Base-by-base conservation (phyloP, 345 rosid genomes). In the Fremontodendron californicum region DNA sequence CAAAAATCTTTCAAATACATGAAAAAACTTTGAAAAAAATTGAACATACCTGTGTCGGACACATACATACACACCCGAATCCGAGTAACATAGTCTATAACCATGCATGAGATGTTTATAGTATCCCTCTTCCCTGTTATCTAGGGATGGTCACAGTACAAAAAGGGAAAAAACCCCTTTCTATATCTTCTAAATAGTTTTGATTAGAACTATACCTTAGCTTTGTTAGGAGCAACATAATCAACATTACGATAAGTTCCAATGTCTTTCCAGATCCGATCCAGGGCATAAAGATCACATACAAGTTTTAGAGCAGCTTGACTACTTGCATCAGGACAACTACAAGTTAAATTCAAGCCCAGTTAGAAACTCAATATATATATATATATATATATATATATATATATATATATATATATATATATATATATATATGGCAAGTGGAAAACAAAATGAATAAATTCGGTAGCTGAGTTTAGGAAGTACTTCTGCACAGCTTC, bases 181-280 rank as follows among this genome's bases (percentile, higher is more conserved):
- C 39, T 55, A 8, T 63, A 43, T 60, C 60, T 75, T 62, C 25
- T 15, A 9, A 25, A 27, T 16, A 25, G 6, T 54, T 40, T 29
- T 23, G 52, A 45, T 23, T 33, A 29, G 49, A 31, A 49, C 52
- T 60, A 70, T 88, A 96, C 99, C 98, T 96, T 96, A 4, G 99
- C 98, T 88, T 96, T 96, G 90, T 96, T 94, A 57, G 98, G 99
- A 5, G 99, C 98, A 15, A 96, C 94, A 80, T 91, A 94, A 76
- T 94, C 99, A 29, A 94, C 98, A 54, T 87, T 93, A 13, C 73
- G 94, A 85, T 93, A 93, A 0, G 99, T 94, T 83, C 99, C 99
- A 19, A 94, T 91, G 85, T 94, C 98, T 62, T 89, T 88, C 99
- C 98, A 96, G 77, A 96, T 94, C 43, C 94, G 87, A 54, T 96